Conservation (phyloP, 352 stramenopile species). For the Aphanomyces euteiches region DNA sequence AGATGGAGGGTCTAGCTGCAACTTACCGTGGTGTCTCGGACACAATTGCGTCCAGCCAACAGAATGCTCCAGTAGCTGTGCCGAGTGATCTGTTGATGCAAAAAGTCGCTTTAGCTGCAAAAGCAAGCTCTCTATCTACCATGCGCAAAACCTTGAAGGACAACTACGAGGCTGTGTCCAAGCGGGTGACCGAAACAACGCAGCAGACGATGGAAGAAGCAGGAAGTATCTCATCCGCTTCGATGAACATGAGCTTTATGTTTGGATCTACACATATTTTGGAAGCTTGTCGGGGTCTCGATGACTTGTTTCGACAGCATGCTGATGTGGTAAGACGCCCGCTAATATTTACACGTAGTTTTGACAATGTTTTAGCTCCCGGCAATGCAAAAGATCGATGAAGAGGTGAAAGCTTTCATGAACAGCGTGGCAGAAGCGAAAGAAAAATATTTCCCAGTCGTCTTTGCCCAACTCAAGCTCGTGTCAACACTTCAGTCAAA, state of each 20-base stretch:
- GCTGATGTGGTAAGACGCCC: constrained; percentile 55
- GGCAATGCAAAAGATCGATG: constrained; percentile 54
- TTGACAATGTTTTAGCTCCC: constrained; percentile 46
- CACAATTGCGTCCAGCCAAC: not conserved
- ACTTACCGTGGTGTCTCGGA: constrained; percentile 20
- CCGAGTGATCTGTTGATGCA: constrained; percentile 27
- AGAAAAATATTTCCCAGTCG: constrained; percentile 45
- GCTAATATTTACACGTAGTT: constrained; percentile 11
- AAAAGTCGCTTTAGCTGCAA: constrained; percentile 49
- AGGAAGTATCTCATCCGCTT: not conserved
- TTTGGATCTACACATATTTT: constrained; percentile 70
- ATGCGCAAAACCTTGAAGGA: constrained; percentile 63
- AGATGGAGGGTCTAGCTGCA: constrained; percentile 27
- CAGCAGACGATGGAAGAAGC: constrained; percentile 32
- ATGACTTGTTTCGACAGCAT: constrained; percentile 72
- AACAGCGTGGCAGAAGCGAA: constrained; percentile 56
- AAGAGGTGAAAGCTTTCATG: constrained; percentile 56
- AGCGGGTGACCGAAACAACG: constrained; percentile 63
- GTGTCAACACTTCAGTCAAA: constrained; percentile 80
- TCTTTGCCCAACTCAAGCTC: constrained; percentile 60
- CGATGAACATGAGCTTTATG: constrained; percentile 51
- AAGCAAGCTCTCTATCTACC: constrained; percentile 43
- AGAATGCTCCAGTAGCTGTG: not conserved
- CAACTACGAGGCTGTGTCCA: constrained; percentile 62
- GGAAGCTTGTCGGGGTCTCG: constrained; percentile 78